Evolutionary conservation across 2,329 filamentous ascomycete species (phyloP).

Genomic region (Penicillium sclerotiorum): DNA sequence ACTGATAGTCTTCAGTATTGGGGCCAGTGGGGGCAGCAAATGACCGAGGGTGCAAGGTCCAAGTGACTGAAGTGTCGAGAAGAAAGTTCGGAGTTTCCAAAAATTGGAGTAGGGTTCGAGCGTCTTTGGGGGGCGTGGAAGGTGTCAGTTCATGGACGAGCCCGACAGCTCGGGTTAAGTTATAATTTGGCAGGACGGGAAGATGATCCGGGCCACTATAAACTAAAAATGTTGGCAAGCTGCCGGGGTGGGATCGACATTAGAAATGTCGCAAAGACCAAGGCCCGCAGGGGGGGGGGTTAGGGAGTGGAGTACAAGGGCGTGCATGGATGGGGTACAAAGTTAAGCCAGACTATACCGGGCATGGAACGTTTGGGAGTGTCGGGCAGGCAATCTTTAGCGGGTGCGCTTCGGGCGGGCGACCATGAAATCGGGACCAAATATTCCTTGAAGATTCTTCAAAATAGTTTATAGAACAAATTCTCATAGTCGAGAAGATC

Average conservation of each 20-base stretch:
- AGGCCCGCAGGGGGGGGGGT: constrained; percentile 14
- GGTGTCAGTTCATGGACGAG: constrained; percentile 14
- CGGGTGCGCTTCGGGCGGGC: constrained; percentile 15
- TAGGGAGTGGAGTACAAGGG: constrained; percentile 23
- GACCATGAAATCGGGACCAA: constrained; percentile 1
- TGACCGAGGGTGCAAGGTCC: neutral
- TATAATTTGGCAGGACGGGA: constrained; percentile 37
- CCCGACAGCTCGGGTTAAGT: constrained; percentile 43
- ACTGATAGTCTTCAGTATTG: constrained; percentile 1
- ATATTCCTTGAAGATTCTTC: neutral
- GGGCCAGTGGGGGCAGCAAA: constrained; percentile 6
- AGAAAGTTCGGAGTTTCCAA: neutral
- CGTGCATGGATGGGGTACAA: constrained; percentile 21
- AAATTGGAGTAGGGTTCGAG: neutral
- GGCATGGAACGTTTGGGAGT: constrained; percentile 14
- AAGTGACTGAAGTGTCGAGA: neutral
- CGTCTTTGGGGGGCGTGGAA: neutral
- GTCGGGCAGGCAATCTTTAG: constrained; percentile 9
- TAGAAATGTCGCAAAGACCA: constrained; percentile 17
- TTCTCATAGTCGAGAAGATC: neutral
- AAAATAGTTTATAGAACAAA: neutral
- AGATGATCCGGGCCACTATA: constrained; percentile 33
- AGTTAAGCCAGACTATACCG: constrained; percentile 21
- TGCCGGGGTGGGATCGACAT: constrained; percentile 21
- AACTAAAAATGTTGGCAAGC: constrained; percentile 19